These are phyloP conservation scores for Tirmania nivea DNA, from an alignment of 495 filamentous ascomycete genomes.

Conservation along the genomic window DNA sequence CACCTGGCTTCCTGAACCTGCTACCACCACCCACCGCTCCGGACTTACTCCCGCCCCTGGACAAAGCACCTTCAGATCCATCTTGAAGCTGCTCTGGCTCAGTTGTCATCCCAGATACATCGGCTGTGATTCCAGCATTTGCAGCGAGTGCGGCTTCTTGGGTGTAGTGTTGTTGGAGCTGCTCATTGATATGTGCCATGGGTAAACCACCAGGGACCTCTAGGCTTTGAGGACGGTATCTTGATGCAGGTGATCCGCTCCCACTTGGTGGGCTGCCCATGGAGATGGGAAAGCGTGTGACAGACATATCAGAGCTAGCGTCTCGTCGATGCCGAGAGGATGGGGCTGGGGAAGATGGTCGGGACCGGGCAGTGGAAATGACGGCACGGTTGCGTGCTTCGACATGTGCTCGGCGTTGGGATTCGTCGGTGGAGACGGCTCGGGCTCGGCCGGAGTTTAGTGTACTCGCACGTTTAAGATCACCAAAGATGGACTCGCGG, in stretches of 20 bases:
- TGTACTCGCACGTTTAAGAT: slow-evolving; percentile 77
- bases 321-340: slow-evolving; percentile 45
- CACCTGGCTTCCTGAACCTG: slow-evolving; percentile 8
- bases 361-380: slow-evolving; percentile 42
- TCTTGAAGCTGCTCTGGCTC: slow-evolving; percentile 19
- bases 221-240: slow-evolving; percentile 21
- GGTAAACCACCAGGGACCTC: slow-evolving; percentile 35
- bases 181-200: not conserved
- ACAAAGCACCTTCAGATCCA: slow-evolving; percentile 1
- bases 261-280: slow-evolving; percentile 35
- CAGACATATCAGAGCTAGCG: slow-evolving; percentile 51
- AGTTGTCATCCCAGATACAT: slow-evolving; percentile 11
- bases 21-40: slow-evolving; percentile 20
- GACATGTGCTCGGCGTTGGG: slow-evolving; percentile 78
- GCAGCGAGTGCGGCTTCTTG: not conserved
- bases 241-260: slow-evolving; percentile 26
- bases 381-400: slow-evolving; percentile 78
- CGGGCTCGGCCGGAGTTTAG: slow-evolving; percentile 47
- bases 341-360: slow-evolving; percentile 56
- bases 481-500: slow-evolving; percentile 85
- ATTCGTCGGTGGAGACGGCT: slow-evolving; percentile 88
- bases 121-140: slow-evolving; percentile 1
- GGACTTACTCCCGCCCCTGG: slow-evolving; percentile 17
- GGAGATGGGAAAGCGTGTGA: slow-evolving; percentile 68
- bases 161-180: slow-evolving; percentile 8